A percentile compares a stretch with the other conserved stretches of the same genome.
Evolutionary conservation across 1,139 yeast species (phyloP).

Genomic region (Scheffersomyces stambukii): DNA sequence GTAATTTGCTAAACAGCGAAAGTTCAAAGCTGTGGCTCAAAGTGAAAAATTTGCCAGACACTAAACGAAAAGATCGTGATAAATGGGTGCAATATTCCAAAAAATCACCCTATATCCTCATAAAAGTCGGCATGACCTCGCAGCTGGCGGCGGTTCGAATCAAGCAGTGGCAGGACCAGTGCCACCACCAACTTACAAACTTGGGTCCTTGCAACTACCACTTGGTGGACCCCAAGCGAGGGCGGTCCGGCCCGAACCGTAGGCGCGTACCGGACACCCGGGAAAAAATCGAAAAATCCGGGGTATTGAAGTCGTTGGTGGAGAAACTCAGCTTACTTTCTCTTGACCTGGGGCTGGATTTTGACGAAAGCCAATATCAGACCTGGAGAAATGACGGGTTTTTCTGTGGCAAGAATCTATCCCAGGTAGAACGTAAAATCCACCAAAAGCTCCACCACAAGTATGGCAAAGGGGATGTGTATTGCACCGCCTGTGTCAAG

Average conservation of each 20-base stretch:
- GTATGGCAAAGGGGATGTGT: conserved; percentile 43
- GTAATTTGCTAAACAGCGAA: conserved; percentile 15
- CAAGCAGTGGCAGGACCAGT: conserved; percentile 52
- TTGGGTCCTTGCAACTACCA: conserved; percentile 9
- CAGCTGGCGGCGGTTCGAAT: conserved; percentile 40
- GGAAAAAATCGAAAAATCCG: no score
- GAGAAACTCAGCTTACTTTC: conserved; percentile 2
- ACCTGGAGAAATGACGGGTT: conserved; percentile 29
- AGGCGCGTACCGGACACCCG: no score
- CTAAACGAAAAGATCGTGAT: conserved; percentile 16
- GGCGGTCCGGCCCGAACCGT: no score
- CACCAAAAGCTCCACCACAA: conserved; percentile 30
- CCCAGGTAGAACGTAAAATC: conserved; percentile 36
- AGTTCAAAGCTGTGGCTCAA: conserved; percentile 15
- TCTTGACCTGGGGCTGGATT: background rate
- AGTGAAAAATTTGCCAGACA: conserved; percentile 30
- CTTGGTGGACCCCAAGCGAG: conserved; percentile 4
- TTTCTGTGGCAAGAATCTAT: conserved; percentile 20
- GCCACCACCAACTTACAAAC: conserved; percentile 35
- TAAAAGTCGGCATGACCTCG: conserved; percentile 57
- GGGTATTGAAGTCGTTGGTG: conserved; percentile 8
- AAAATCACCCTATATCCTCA: conserved; percentile 33
- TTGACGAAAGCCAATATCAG: conserved; percentile 4
- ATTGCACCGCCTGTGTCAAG: conserved; percentile 35
- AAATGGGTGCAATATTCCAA: conserved; percentile 35